These are phyloP conservation scores for Talaromyces nanjingensis DNA, from an alignment of 495 filamentous ascomycete species.

Conservation along the genomic window DNA sequence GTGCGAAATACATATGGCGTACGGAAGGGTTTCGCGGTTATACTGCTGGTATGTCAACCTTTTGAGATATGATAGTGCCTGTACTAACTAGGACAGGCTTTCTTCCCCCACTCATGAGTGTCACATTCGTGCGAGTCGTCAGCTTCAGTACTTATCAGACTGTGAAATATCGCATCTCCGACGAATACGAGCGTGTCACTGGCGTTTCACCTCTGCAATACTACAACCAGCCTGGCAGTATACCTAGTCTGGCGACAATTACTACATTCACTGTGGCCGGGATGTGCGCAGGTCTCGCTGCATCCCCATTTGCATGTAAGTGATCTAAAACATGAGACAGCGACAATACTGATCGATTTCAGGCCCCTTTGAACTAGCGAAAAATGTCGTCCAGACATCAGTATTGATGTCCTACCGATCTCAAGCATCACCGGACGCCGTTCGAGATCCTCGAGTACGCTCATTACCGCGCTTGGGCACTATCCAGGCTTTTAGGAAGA, in stretches of 20 bases:
- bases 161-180: constrained; percentile 69
- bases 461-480: constrained; percentile 72
- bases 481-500: constrained; percentile 68
- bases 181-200: constrained; percentile 38
- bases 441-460: constrained; percentile 56
- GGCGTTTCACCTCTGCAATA: constrained; percentile 64
- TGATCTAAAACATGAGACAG: constrained; percentile 6
- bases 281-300: constrained; percentile 68
- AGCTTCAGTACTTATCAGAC: constrained; percentile 91
- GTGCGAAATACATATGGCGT: constrained; percentile 37
- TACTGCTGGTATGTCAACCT: constrained; percentile 30
- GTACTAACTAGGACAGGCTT: constrained; percentile 43
- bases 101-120: constrained; percentile 73
- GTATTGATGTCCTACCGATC: constrained; percentile 70
- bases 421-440: constrained; percentile 46
- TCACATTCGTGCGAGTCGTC: constrained; percentile 82
- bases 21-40: constrained; percentile 42
- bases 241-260: constrained; percentile 60
- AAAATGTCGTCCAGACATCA: constrained; percentile 83
- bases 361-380: constrained; percentile 93
- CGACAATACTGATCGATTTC: neutral
- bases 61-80: neutral
- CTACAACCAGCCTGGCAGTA: constrained; percentile 62
- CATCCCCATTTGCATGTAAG: constrained; percentile 83
- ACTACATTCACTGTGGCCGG: constrained; percentile 73